phyloP scores from a whole-genome alignment of 2,329 filamentous ascomycete genomes.

The Colletotrichum euphorbiae region DNA sequence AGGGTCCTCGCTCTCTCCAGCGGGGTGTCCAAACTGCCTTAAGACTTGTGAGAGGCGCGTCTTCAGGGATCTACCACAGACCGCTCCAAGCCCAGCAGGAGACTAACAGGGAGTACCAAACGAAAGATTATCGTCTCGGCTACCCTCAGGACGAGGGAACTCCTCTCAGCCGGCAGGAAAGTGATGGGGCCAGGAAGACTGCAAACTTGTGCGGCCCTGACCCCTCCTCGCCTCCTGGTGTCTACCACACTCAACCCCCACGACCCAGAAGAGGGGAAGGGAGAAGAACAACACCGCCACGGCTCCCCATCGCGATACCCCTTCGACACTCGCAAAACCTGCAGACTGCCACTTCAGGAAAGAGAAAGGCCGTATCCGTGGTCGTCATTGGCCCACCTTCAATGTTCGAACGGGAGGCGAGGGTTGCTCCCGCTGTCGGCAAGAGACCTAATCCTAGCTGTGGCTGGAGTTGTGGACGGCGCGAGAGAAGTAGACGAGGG shows the following conservation, averaged over 20 bases:
- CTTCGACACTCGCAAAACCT: slow-evolving; percentile 24
- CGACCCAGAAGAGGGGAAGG: neutral
- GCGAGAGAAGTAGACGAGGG: neutral
- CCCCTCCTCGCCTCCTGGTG: slow-evolving; percentile 6
- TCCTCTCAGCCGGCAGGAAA: neutral
- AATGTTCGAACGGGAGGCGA: slow-evolving; percentile 20
- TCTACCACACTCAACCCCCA: slow-evolving; percentile 7
- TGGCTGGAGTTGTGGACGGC: slow-evolving; percentile 30
- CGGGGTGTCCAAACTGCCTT: neutral
- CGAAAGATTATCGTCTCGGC: slow-evolving; percentile 17
- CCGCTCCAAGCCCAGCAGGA: neutral
- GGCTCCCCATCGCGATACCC: slow-evolving; percentile 1
- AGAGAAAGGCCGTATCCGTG: slow-evolving; percentile 14
- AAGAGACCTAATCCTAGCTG: neutral
- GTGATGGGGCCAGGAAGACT: slow-evolving; percentile 2
- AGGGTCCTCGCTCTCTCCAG: neutral
- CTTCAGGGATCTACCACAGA: neutral
- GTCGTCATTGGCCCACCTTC: slow-evolving; percentile 39
- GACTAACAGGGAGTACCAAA: neutral
- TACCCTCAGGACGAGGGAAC: neutral
- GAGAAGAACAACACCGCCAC: slow-evolving; percentile 18
- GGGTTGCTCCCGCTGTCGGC: slow-evolving; percentile 13
- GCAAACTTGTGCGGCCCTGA: slow-evolving; percentile 18
- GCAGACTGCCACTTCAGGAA: slow-evolving; percentile 38
- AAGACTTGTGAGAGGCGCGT: neutral